Evolutionary conservation across 1,284 basidiomycete species (phyloP), one percentile per base, ranked within the genome.

Genomic region (Trichosporon inkin): DNA sequence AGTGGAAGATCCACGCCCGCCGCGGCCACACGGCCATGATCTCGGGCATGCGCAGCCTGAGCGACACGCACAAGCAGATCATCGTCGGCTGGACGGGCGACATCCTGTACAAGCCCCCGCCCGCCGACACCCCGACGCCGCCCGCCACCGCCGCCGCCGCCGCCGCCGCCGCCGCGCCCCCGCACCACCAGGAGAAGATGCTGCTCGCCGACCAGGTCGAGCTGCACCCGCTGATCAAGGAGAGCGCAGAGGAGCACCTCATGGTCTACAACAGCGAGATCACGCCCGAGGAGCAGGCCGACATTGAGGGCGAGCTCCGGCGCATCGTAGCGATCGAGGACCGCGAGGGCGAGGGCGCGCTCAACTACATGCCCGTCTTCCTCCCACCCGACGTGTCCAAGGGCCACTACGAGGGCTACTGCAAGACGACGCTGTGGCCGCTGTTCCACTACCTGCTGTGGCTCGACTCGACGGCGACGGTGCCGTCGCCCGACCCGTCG

Each of bases 361-460:
- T 86, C 53, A 83, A 80, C 53, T 96, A 92, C 71, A 85, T 92
- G 14, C 92, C 94, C 11, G 90, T 97, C 17, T 96, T 92, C 89
- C 82, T 96, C 24, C 89, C 93, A 66, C 89, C 92, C 73, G 87
- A 88, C 75, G 84, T 92, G 40, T 91, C 90, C 24, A 92, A 92
- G 74, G 90, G 89, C 0, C 92, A 96, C 77, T 97, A 97, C 74
- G 92, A 94, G 69, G 94, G 93, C 0, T 98, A 97, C 80, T 98
- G 94, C 85, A 99, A 99, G 78, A 88, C 89, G 69, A 90, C 88
- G 37, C 85, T 99, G 55, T 99, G 95, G 95, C 96, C 95, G 0
- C 82, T 98, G 28, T 96, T 99, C 84, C 96, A 99, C 81, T 99
- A 99, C 76, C 84, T 99, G 60, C 87, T 97, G 58, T 97, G 93